Evolutionary conservation across 768 basidiomycete genomes (phyloP).

Genomic region (Panaeolus papilionaceus): DNA sequence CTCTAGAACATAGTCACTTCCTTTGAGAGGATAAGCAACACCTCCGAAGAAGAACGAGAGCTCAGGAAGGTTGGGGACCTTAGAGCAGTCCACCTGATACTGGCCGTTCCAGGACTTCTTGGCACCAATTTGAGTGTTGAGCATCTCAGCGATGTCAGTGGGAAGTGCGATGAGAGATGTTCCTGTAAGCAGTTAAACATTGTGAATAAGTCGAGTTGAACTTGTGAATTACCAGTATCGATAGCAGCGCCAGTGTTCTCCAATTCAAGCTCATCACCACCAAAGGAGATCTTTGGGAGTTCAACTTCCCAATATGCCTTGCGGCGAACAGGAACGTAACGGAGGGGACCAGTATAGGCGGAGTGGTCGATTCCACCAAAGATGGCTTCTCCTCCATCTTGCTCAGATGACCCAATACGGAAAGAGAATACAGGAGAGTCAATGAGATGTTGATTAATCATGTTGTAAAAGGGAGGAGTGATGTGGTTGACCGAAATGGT

Average conservation of each 20-base stretch:
- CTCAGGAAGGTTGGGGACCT: slow-evolving; percentile 83
- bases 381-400: slow-evolving; percentile 88
- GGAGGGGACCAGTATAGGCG: slow-evolving; percentile 82
- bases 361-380: slow-evolving; percentile 88
- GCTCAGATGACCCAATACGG: slow-evolving; percentile 86
- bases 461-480: slow-evolving; percentile 92
- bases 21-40: slow-evolving; percentile 79
- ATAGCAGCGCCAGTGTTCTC: slow-evolving; percentile 95
- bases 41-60: slow-evolving; percentile 86
- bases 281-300: slow-evolving; percentile 85
- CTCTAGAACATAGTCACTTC: slow-evolving; percentile 88
- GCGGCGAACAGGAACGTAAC: slow-evolving; percentile 89
- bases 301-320: slow-evolving; percentile 99
- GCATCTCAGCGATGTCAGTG: slow-evolving; percentile 95
- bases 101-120: slow-evolving; percentile 96
- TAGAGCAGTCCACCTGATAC: slow-evolving; percentile 89
- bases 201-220: slow-evolving; percentile 20
- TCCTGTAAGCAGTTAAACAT: slow-evolving; percentile 46
- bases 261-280: slow-evolving; percentile 86
- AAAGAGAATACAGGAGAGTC: slow-evolving; percentile 93
- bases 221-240: slow-evolving; percentile 67
- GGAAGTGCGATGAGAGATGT: slow-evolving; percentile 95
- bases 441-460: slow-evolving; percentile 84
- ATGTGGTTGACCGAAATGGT: slow-evolving; percentile 95
- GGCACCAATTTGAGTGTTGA: slow-evolving; percentile 95